Conservation (phyloP, 2,329 filamentous ascomycete genomes). For the Calonectria crousiana region DNA sequence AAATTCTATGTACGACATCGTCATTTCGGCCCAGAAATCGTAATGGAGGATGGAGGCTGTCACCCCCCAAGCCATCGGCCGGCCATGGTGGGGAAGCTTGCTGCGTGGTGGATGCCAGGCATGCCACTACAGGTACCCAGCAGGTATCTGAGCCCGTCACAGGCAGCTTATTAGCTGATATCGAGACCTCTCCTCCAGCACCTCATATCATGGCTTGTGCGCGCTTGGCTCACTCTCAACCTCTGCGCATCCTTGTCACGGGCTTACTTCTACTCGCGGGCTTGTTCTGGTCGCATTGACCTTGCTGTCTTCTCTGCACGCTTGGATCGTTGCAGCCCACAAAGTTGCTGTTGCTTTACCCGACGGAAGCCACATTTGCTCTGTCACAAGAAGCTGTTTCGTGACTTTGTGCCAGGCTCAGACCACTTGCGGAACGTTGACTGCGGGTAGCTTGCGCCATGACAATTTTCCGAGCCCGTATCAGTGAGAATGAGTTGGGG, state of each 20-base stretch:
- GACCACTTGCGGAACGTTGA: conserved; percentile 19
- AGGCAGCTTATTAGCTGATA: conserved; percentile 26
- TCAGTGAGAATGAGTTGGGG: conserved; percentile 16
- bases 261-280: conserved; percentile 3
- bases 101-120: conserved; percentile 20
- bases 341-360: neutral
- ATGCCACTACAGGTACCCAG: conserved; percentile 26
- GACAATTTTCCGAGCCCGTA: conserved; percentile 9
- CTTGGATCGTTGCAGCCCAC: conserved; percentile 6
- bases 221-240: conserved; percentile 13
- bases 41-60: conserved; percentile 32
- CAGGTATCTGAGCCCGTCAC: conserved; percentile 30
- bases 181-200: conserved; percentile 12
- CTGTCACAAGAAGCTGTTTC: conserved; percentile 15
- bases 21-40: conserved; percentile 32
- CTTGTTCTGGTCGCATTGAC: conserved; percentile 2
- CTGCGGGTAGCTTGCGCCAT: neutral
- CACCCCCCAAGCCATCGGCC: conserved; percentile 23
- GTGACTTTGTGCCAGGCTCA: conserved; percentile 16
- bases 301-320: conserved; percentile 14
- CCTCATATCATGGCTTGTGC: conserved; percentile 31
- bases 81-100: conserved; percentile 35
- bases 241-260: conserved; percentile 7
- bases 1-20: conserved; percentile 28
- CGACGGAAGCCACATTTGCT: conserved; percentile 1